Evolutionary conservation across 352 stramenopile species (phyloP).

Genomic region (Sclerospora graminicola): DNA sequence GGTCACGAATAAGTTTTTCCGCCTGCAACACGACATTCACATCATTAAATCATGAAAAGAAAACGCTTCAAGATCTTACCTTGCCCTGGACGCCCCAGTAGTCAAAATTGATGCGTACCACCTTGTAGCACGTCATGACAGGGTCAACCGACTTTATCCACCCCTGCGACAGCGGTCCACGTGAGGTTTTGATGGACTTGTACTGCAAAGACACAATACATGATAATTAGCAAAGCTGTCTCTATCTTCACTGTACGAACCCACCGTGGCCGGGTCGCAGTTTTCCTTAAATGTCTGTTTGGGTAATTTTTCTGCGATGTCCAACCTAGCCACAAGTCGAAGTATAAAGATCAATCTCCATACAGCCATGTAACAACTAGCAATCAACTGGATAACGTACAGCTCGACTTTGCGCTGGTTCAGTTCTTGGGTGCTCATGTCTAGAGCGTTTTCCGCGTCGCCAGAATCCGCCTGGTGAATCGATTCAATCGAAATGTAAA

Average conservation of each 20-base stretch:
- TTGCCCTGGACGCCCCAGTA: constrained; percentile 82
- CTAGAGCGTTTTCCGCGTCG: constrained; percentile 55
- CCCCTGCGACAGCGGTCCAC: constrained; percentile 49
- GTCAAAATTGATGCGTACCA: constrained; percentile 81
- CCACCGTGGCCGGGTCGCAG: constrained; percentile 46
- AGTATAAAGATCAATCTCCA: background rate
- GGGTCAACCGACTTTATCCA: constrained; percentile 65
- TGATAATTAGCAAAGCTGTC: background rate
- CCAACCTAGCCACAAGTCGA: constrained; percentile 28
- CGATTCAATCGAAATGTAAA: constrained; percentile 82
- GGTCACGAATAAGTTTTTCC: constrained; percentile 75
- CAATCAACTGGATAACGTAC: constrained; percentile 32
- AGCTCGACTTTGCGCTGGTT: constrained; percentile 62
- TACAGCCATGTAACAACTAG: background rate
- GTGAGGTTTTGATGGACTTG: constrained; percentile 61
- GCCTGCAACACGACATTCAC: constrained; percentile 31
- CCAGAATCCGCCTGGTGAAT: constrained; percentile 52
- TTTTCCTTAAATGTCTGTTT: constrained; percentile 72
- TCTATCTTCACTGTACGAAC: background rate
- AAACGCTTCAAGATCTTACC: too few species aligned
- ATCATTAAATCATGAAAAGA: too few species aligned
- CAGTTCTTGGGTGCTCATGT: constrained; percentile 61
- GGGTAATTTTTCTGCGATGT: constrained; percentile 65
- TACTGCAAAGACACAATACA: constrained; percentile 22
- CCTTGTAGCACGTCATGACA: constrained; percentile 84